Base-by-base conservation (phyloP, 2,329 filamentous ascomycete genomes). In the Graphilbum ipis-grandicollis region DNA sequence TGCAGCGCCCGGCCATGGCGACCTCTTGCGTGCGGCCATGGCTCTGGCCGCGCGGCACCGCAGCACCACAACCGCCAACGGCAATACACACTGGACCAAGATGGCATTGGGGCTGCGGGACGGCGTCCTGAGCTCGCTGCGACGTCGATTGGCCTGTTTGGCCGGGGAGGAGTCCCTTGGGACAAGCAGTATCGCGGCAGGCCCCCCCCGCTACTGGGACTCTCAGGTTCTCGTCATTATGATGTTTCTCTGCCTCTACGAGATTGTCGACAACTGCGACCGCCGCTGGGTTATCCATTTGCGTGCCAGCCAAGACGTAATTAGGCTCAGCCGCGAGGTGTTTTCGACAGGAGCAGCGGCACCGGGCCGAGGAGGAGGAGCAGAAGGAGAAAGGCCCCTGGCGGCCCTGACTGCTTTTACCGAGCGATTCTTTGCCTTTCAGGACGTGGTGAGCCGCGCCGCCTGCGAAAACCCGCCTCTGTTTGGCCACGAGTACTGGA, bases 211-310 rank as follows among this genome's bases (percentile, higher is more conserved):
- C 19, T 28, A 3, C 2, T 36, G 34, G 34, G 34, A 36, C 12
- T 25, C 34, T 2, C 34, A 35, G 34, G 30, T 36, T n/a, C 34
- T 36, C 7, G 19, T 31, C 17, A 28, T 36, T 9, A 36, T 36
- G 34, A 36, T 36, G 34, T 36, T 36, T 15, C 34, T 36, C 9
- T 36, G 34, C 15, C 34, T 36, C 34, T 36, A 36, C 34, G 34
- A 36, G 34, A 36, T 36, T 14, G 34, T 36, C 34, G 34, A 36
- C 34, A 36, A 21, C 34, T 36, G 34, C 34, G 34, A 36, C 28
- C 28, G 29, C 26, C 34, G 34, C 10, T 36, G 34, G 34, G 34
- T 36, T 8, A 36, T 36, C 34, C 34, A 36, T n/a, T 19, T 36
- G 34, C 34, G 34, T 5, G 34, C 34, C 9, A 36, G 34, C 34